Evolutionary conservation across 1,284 basidiomycete genomes (phyloP), one percentile per base, ranked within the genome.

Genomic region (Melanopsichium pennsylvanicum): DNA sequence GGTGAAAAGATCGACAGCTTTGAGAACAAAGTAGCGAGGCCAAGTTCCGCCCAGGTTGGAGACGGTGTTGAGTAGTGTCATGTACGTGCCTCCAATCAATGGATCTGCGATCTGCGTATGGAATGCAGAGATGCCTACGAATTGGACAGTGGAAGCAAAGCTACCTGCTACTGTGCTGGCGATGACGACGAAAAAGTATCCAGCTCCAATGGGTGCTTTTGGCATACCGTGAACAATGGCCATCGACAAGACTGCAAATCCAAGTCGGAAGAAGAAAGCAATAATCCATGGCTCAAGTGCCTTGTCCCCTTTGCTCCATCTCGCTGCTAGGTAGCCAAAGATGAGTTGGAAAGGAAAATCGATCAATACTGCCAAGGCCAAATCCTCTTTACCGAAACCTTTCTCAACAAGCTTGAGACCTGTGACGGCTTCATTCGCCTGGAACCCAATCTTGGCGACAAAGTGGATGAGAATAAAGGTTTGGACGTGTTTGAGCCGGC

Each of bases 311-410:
- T 75, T 78, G 22, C 73, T 79, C 93, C 93, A 97, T 72, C 88
- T 88, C 3, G 93, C 96, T 0, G 94, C 93, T n/a, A 96, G 85
- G 88, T 92, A 98, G 11, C 95, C 95, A 31, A 93, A 93, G 54
- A 92, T 81, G 56, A 99, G 92, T 83, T 98, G 95, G 83, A 96
- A 96, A 2, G 96, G 96, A 73, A 98, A 98, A 82, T 98, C 96
- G 74, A 98, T 91, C 43, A 98, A 87, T 26, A 96, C 94, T 2
- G 93, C 90, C 21, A 96, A 85, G 5, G 96, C 94, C 31, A 98
- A 86, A 75, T 99, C 96, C 83, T 98, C 96, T 44, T 93, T 90
- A 50, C 88, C 90, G 38, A 99, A 86, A 2, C 95, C 95, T 79
- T 97, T 97, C 81, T 99, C 95, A 39, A 99, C 90, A 82, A 98